phyloP scores from a whole-genome alignment of 768 basidiomycete genomes.

The Crepidotus variabilis region DNA sequence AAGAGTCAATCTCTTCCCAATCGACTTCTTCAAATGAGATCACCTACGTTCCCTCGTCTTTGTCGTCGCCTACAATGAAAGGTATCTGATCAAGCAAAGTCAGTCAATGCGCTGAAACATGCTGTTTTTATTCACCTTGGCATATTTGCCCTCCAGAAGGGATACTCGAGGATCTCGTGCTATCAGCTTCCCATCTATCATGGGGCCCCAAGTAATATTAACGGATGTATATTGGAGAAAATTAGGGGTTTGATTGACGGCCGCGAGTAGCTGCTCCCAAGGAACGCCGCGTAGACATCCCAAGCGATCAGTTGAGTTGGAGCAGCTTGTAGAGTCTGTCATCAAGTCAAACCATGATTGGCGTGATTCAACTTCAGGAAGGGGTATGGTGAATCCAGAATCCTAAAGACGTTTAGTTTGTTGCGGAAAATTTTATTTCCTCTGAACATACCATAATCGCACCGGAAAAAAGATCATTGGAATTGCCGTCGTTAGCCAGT shows the following conservation, averaged over 20 bases:
- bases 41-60: constrained; percentile 40
- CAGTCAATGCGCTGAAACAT: not conserved
- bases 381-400: constrained; percentile 7
- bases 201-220: constrained; percentile 27
- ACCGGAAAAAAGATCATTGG: constrained; percentile 35
- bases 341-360: constrained; percentile 36
- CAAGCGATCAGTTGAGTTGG: constrained; percentile 29
- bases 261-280: constrained; percentile 23
- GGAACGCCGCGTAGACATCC: constrained; percentile 38
- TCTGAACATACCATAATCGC: constrained; percentile 35
- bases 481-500: constrained; percentile 34
- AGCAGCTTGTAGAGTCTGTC: constrained; percentile 34
- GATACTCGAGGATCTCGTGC: constrained; percentile 20
- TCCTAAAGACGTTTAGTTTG: constrained; percentile 23
- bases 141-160: constrained; percentile 26
- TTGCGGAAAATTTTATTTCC: constrained; percentile 18
- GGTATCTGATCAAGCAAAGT: constrained; percentile 18
- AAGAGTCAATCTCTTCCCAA: not conserved
- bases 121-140: constrained; percentile 15
- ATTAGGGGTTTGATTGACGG: constrained; percentile 25
- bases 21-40: not conserved
- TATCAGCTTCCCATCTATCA: constrained; percentile 34
- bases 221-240: constrained; percentile 26
- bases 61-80: constrained; percentile 27
- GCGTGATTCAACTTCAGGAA: not conserved